These are phyloP conservation scores for Coemansia sp. DNA, from an alignment of 192 early-diverging fungal species.

Conservation along the genomic window DNA sequence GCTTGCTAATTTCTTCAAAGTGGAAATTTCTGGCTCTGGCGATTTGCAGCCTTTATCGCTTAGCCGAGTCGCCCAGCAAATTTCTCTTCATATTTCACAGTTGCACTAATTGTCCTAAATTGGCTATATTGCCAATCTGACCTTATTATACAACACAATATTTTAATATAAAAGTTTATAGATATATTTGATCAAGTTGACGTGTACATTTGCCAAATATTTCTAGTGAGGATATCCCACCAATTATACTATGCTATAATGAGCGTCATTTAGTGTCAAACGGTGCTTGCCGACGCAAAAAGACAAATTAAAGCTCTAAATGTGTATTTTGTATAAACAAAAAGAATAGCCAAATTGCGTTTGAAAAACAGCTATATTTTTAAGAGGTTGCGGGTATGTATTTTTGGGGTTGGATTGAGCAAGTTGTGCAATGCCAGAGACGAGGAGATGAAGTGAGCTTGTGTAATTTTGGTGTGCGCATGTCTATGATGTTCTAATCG, in stretches of 20 bases:
- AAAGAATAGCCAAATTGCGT: conserved; percentile 4
- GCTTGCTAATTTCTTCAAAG: conserved; percentile 1
- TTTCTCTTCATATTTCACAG: conserved; percentile 17
- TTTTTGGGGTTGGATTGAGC: background rate
- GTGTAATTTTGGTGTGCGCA: too few species aligned
- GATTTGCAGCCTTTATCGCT: conserved; percentile 14
- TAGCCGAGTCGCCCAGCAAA: conserved; percentile 17
- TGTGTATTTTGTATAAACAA: conserved; percentile 4
- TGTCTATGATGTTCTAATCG: too few species aligned
- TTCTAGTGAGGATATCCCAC: too few species aligned
- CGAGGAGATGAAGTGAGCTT: too few species aligned
- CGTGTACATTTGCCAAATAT: too few species aligned
- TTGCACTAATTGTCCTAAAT: background rate
- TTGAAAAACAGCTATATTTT: conserved; percentile 7
- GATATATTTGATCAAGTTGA: too few species aligned
- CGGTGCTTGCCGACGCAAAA: too few species aligned
- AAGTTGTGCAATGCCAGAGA: too few species aligned
- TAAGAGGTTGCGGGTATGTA: background rate
- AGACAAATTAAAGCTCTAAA: background rate
- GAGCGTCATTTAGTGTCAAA: too few species aligned
- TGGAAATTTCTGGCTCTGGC: conserved; percentile 10
- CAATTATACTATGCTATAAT: too few species aligned
- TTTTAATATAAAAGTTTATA: too few species aligned
- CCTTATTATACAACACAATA: background rate
- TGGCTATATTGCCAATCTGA: background rate